Percentiles rank a stretch among this genome's conserved stretches.
Conservation (phyloP, 805 yeast genomes). For the Saccharomycopsis javanensis region DNA sequence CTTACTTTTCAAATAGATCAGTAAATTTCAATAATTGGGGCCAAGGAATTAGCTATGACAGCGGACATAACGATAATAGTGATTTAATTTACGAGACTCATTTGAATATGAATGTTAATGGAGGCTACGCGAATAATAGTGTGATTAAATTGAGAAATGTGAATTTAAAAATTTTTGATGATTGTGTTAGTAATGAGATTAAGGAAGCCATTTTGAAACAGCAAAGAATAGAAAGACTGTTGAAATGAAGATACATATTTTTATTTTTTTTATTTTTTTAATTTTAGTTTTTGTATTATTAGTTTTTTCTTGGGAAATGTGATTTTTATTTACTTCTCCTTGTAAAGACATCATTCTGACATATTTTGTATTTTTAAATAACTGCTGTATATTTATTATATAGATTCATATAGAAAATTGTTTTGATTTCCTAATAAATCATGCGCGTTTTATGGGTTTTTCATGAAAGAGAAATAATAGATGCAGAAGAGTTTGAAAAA, state of each 20-base stretch:
- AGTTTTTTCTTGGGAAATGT: neutral
- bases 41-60: slow-evolving; percentile 8
- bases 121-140: slow-evolving; percentile 30
- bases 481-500: neutral
- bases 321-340: no score
- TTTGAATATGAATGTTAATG: slow-evolving; percentile 20
- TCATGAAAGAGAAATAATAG: neutral
- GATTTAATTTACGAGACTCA: slow-evolving; percentile 41
- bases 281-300: neutral
- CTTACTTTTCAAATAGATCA: neutral
- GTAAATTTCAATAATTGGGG: slow-evolving; percentile 15
- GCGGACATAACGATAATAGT: slow-evolving; percentile 3
- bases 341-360: no score
- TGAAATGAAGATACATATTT: neutral
- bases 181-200: slow-evolving; percentile 44
- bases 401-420: neutral
- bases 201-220: slow-evolving; percentile 54
- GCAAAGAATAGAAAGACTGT: slow-evolving; percentile 37
- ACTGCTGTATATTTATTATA: no score
- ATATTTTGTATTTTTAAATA: no score
- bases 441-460: no score
- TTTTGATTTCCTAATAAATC: no score
- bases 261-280: neutral
- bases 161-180: slow-evolving; percentile 48
- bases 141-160: slow-evolving; percentile 43